Base-by-base conservation (phyloP, 2,329 filamentous ascomycete genomes). In the Paecilomyces sp. region DNA sequence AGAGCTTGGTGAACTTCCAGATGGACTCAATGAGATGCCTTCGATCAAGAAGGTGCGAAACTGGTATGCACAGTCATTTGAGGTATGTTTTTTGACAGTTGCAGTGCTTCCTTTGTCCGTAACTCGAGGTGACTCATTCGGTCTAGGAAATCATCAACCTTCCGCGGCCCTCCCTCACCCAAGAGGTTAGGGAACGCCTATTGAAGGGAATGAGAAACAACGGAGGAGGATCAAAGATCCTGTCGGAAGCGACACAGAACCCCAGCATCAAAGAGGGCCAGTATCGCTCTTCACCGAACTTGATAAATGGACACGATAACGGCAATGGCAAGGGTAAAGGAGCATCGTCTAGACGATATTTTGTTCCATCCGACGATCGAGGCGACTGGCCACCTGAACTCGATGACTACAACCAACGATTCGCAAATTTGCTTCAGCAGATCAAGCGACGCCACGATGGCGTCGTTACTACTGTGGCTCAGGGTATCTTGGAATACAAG, bases 41-140 rank as follows among this genome's bases (percentile, higher is more conserved):
- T 97, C 94, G 11, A 96, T 99, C 66, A 88, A 88, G 74, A 91
- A 88, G 71, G 94, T 99, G 66, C 89, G 92, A 74, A 92, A 97
- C 72, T 99, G 94, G 94, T 99, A 99, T 76, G 94, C 93, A 64
- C 94, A 99, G 80, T 99, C 94, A 57, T 99, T 99, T 72, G 94
- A 99, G 86, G 92, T 96, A 84, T 68, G 84, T 73, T 58, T 64
- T 58, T 64, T 63, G 63, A 57, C 57, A 12, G 54, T 22, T 22
- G 22, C 22, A 22, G 13, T 41, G 59, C 55, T 34, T 13, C 41
- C 57, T 54, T 36, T 58, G 36, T 62, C 34, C 12, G 55, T 9
- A 15, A 25, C 53, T 59, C 61, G 50, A 28, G 33, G 31, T 59
- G 33, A 60, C 58, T 59, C 53, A 60, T 28, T 22, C 57, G 62